Evolutionary conservation across 1,139 yeast genomes (phyloP), one percentile per base, ranked within the genome.

Genomic region (Yamadazyma friedrichii): DNA sequence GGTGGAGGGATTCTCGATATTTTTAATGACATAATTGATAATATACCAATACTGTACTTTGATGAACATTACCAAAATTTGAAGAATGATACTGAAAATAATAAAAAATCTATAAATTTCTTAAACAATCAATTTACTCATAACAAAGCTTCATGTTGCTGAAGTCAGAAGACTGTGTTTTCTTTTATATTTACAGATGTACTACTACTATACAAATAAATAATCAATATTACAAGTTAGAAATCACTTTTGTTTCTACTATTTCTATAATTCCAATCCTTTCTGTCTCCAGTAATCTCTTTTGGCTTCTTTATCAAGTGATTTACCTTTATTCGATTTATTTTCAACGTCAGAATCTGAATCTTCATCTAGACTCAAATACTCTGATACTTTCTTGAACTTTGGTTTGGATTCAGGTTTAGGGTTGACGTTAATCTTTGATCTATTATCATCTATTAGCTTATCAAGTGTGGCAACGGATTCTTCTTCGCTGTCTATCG

Each of bases 211-310:
- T 33, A 33, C 36, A 33, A 6, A 20, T 20, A 20, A 20, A 20
- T 20, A 20, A 20, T 6, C 24, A 20, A 6, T 20, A 20, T 20
- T 20, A n/a, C n/a, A n/a, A n/a, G 24, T 6, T 20, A 20, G 5
- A 6, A 20, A 20, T 20, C 24, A 20, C 24, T 20, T n/a, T n/a
- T n/a, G n/a, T n/a, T n/a, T n/a, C n/a, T n/a, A n/a, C n/a, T n/a
- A n/a, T n/a, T n/a, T n/a, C 34, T 38, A 47, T 24, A 49, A 53
- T 42, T 67, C 75, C 39, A 69, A 57, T 2, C 76, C 77, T 51
- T 71, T 71, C 51, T 66, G 75, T 33, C 58, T 54, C 77, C 77
- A 71, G 50, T 64, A 71, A 37, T 68, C 74, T 36, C 77, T 53
- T 43, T 56, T 65, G 9, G 58, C 50, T 27, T 62, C 69, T 42